A percentile compares a stretch with the other conserved stretches of the same genome.
These are phyloP conservation scores for Botrytis medusae DNA, from an alignment of 2,329 filamentous ascomycete genomes.

Conservation along the genomic window DNA sequence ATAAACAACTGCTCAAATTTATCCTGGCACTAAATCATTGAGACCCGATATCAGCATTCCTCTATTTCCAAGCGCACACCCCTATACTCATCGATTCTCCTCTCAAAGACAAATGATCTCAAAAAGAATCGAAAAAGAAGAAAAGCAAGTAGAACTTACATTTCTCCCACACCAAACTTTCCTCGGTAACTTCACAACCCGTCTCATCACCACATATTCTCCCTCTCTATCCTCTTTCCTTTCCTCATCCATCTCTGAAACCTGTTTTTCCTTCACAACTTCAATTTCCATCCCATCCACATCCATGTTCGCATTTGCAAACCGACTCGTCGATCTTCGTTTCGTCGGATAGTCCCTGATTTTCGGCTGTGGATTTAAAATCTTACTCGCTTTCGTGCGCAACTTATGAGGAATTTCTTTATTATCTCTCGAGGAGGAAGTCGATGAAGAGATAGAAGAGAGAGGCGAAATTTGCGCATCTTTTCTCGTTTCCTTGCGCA, in stretches of 20 bases:
- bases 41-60: neutral
- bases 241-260: neutral
- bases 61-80: no score
- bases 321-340: neutral
- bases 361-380: neutral
- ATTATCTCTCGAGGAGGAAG: rapidly evolving
- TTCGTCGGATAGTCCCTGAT: neutral
- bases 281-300: neutral
- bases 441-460: neutral
- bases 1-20: slow-evolving; percentile 20
- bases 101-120: neutral
- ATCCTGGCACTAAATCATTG: slow-evolving; percentile 8
- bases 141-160: neutral
- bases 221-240: neutral
- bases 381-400: neutral
- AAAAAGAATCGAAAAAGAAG: neutral
- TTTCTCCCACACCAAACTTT: slow-evolving; percentile 23
- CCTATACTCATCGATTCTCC: neutral
- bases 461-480: neutral
- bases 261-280: neutral
- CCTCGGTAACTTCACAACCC: slow-evolving; percentile 16
- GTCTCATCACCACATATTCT: slow-evolving; percentile 16
- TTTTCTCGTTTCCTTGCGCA: neutral
- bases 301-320: neutral
- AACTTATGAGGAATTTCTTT: neutral